These are phyloP conservation scores for Piper betle DNA, from an alignment of 164 flowering plant genomes.

Conservation along the genomic window DNA sequence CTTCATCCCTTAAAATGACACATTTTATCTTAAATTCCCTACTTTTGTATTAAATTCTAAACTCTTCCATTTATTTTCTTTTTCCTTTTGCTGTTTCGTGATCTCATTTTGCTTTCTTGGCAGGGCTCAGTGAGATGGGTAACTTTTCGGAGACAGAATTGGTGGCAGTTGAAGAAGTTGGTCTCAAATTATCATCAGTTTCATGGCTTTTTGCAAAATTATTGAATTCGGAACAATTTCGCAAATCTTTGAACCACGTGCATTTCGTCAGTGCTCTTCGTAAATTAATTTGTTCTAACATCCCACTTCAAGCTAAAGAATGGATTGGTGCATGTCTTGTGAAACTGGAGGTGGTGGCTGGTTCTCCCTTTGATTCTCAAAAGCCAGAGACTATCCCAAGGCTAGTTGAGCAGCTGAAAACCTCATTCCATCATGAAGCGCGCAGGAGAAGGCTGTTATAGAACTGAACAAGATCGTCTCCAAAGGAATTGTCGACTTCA, in stretches of 20 bases:
- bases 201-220: constrained; percentile 53
- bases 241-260: constrained; percentile 18
- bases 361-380: constrained; percentile 19
- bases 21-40: too few species aligned
- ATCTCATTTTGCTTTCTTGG: constrained; percentile 1
- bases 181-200: constrained; percentile 56
- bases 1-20: too few species aligned
- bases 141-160: constrained; percentile 28
- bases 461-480: constrained; percentile 61
- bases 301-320: constrained; percentile 55
- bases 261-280: constrained; percentile 37
- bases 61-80: neutral
- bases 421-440: constrained; percentile 32
- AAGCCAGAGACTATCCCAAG: constrained; percentile 62
- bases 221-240: constrained; percentile 37
- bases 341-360: constrained; percentile 34
- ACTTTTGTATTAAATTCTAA: too few species aligned
- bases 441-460: constrained; percentile 54
- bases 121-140: constrained; percentile 28
- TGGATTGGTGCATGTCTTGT: constrained; percentile 74
- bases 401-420: constrained; percentile 46
- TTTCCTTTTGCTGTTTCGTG: neutral
- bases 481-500: constrained; percentile 42
- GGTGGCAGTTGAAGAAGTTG: constrained; percentile 57
- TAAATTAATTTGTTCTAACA: constrained; percentile 33